These are phyloP conservation scores for Crithidia expoeki DNA, from an alignment of 208 protist genomes.

Conservation along the genomic window DNA sequence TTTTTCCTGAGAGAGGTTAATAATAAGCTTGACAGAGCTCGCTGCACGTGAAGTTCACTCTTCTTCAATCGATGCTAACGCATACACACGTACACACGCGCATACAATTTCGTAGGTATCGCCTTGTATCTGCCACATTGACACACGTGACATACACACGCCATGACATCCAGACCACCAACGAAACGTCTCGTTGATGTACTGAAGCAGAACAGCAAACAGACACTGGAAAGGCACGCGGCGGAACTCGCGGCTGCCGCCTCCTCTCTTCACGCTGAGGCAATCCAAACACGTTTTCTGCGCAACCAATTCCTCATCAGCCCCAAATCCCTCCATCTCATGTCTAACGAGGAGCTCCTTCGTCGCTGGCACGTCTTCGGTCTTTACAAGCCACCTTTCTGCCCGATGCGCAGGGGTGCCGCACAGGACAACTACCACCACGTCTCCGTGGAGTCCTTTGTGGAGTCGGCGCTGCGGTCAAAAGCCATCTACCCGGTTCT, in stretches of 20 bases:
- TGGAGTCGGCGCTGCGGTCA: conserved; percentile 66
- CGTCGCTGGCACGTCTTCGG: conserved; percentile 63
- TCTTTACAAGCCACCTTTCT: conserved; percentile 90
- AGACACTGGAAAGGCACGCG: conserved; percentile 64
- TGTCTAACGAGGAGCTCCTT: conserved; percentile 42
- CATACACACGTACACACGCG: too few species aligned
- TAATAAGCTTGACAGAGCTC: too few species aligned
- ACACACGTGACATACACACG: too few species aligned
- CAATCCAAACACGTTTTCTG: conserved; percentile 74
- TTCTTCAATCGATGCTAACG: too few species aligned
- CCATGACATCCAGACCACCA: conserved; percentile 66
- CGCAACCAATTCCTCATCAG: conserved; percentile 82
- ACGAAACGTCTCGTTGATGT: conserved; percentile 72
- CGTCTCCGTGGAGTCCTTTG: conserved; percentile 85
- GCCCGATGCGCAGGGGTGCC: conserved; percentile 78
- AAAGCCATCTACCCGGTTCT: conserved; percentile 51
- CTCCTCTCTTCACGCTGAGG: conserved; percentile 52
- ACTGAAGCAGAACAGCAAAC: conserved; percentile 64
- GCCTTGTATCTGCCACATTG: too few species aligned
- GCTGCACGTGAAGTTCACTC: too few species aligned
- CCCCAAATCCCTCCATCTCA: conserved; percentile 69
- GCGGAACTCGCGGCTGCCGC: conserved; percentile 52
- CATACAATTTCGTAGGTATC: too few species aligned
- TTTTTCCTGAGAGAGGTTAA: too few species aligned
- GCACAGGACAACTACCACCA: conserved; percentile 76